These are phyloP conservation scores for Phymatotrichopsis omnivora DNA, from an alignment of 2,329 filamentous ascomycete genomes.

Conservation along the genomic window DNA sequence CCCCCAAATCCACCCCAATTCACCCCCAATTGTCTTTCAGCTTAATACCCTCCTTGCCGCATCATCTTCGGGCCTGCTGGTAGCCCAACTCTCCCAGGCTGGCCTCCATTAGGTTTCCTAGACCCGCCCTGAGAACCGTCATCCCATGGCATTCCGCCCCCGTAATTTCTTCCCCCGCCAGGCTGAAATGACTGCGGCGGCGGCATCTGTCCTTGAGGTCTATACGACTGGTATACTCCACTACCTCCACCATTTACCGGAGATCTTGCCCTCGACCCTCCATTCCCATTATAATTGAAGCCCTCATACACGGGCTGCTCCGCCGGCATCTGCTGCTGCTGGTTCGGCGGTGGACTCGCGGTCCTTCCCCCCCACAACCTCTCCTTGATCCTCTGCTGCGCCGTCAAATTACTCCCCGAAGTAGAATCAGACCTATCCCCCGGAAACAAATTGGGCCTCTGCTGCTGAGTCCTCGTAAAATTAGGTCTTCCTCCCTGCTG, in stretches of 20 bases:
- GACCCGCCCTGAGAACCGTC: constrained; percentile 15
- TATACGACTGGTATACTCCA: too few relatives aligned
- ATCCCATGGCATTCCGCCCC: constrained; percentile 25
- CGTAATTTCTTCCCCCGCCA: constrained; percentile 3
- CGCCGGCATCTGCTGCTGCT: constrained; percentile 1
- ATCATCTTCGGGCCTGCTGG: constrained; percentile 15
- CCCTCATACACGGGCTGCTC: background rate
- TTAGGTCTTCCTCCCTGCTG: constrained; percentile 33
- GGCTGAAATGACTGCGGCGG: background rate
- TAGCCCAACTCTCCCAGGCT: constrained; percentile 14
- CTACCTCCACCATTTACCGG: constrained; percentile 1
- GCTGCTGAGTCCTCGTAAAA: constrained; percentile 28
- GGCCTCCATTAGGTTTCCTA: constrained; percentile 10
- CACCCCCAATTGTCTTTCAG: too few relatives aligned
- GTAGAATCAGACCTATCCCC: constrained; percentile 63
- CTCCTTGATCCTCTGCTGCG: constrained; percentile 74
- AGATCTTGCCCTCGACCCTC: constrained; percentile 7
- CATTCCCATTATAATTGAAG: background rate
- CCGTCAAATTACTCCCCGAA: constrained; percentile 51
- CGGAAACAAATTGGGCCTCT: constrained; percentile 49
- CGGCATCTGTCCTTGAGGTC: too few relatives aligned
- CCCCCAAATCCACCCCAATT: too few relatives aligned
- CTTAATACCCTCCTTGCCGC: constrained; percentile 17
- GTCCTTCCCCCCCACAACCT: constrained; percentile 60
- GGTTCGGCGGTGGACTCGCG: constrained; percentile 45